Conservation (phyloP, 371 early-diverging fungal genomes). For the Synchytrium microbalum region DNA sequence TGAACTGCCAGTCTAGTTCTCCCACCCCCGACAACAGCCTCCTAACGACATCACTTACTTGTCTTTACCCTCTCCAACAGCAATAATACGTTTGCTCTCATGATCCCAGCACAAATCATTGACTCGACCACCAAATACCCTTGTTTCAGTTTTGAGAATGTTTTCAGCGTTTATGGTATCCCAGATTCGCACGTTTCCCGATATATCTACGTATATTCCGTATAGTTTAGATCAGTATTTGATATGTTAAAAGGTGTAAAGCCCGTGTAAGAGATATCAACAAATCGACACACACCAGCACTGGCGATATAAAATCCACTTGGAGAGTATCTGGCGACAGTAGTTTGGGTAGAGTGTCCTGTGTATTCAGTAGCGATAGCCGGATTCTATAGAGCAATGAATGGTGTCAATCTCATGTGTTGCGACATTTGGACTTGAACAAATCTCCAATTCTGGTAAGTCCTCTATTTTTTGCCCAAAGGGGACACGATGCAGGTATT, state of each 20-base stretch:
- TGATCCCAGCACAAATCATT: slow-evolving; percentile 90
- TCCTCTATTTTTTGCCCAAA: no score
- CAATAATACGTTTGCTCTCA: slow-evolving; percentile 89
- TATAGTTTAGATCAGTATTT: not conserved
- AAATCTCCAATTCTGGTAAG: no score
- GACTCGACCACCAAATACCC: slow-evolving; percentile 65
- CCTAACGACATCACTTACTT: slow-evolving; percentile 38
- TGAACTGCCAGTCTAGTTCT: no score
- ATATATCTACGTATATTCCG: slow-evolving; percentile 46
- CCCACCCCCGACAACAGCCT: no score
- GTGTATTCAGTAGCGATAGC: slow-evolving; percentile 73
- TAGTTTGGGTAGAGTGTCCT: slow-evolving; percentile 66
- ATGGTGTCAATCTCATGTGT: no score
- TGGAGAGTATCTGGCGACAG: slow-evolving; percentile 85
- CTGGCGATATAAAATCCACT: slow-evolving; percentile 93
- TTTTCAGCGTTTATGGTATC: slow-evolving; percentile 79
- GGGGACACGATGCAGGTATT: not conserved
- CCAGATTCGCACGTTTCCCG: slow-evolving; percentile 91
- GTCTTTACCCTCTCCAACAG: slow-evolving; percentile 91
- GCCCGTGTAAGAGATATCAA: not conserved
- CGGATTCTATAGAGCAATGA: slow-evolving; percentile 80
- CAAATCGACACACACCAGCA: slow-evolving; percentile 53
- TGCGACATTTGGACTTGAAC: no score
- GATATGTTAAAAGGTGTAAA: not conserved
- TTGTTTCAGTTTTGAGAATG: slow-evolving; percentile 74